phyloP scores from a whole-genome alignment of 495 filamentous ascomycete species.

The Aspergillus conjunctus region DNA sequence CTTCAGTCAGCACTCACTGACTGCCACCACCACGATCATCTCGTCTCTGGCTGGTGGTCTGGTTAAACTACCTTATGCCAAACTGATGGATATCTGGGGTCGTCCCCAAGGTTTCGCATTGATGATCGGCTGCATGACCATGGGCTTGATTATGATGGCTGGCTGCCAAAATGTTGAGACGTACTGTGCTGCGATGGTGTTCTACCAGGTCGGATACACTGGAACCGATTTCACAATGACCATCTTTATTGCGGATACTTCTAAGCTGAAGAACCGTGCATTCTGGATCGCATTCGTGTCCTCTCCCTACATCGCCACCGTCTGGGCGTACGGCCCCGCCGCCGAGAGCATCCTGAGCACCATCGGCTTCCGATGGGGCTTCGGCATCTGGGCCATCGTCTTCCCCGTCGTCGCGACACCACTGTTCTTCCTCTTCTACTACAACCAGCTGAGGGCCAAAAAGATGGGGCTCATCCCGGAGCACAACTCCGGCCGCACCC shows the following conservation, averaged over 20 bases:
- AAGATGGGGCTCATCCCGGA: constrained; percentile 35
- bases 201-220: constrained; percentile 52
- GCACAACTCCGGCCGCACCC: constrained; percentile 30
- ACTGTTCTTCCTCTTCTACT: constrained; percentile 31
- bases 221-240: constrained; percentile 54
- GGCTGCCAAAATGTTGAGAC: constrained; percentile 46
- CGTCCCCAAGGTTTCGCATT: constrained; percentile 54
- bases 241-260: constrained; percentile 64
- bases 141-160: constrained; percentile 55
- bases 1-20: constrained; percentile 36
- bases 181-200: constrained; percentile 52
- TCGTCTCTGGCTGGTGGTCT: constrained; percentile 58
- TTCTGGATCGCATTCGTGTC: constrained; percentile 55
- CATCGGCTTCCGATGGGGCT: constrained; percentile 58
- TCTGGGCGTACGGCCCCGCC: constrained; percentile 21
- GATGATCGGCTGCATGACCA: constrained; percentile 35
- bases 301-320: constrained; percentile 61
- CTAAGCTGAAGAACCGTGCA: constrained; percentile 57
- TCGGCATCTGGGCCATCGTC: constrained; percentile 61
- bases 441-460: constrained; percentile 57
- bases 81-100: constrained; percentile 68
- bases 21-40: constrained; percentile 35
- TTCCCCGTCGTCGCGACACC: constrained; percentile 54
- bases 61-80: constrained; percentile 63
- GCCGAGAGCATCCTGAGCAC: constrained; percentile 13